Conservation (phyloP, 2,329 filamentous ascomycete genomes). For the Meredithiella fracta region DNA sequence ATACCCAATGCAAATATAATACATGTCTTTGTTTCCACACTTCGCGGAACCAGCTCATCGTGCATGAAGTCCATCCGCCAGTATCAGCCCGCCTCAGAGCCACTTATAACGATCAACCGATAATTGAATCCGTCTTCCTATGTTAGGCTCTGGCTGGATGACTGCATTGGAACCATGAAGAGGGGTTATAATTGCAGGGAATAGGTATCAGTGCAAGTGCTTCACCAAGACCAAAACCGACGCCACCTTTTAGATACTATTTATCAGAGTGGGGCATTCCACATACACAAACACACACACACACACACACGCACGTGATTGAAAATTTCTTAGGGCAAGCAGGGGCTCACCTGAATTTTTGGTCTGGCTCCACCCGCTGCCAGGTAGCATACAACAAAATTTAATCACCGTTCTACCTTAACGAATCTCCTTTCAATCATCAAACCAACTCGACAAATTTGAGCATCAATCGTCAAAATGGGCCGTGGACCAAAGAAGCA, state of each 20-base stretch:
- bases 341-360: background rate
- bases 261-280: background rate
- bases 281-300: no score
- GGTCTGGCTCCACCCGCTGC: background rate
- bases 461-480: conserved; percentile 34
- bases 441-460: conserved; percentile 15
- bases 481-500: conserved; percentile 80
- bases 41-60: background rate
- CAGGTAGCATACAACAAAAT: background rate
- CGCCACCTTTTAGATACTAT: background rate
- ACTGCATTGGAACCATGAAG: no score
- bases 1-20: background rate
- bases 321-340: conserved; percentile 2
- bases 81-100: background rate
- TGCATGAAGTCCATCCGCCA: background rate
- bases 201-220: no score
- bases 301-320: conserved; percentile 3
- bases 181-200: no score
- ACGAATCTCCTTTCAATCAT: background rate
- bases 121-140: no score
- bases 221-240: background rate
- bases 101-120: no score
- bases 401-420: background rate
- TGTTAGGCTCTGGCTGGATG: no score
- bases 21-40: background rate